These are phyloP conservation scores for Choiromyces venosus DNA, from an alignment of 495 filamentous ascomycete genomes.

Conservation along the genomic window DNA sequence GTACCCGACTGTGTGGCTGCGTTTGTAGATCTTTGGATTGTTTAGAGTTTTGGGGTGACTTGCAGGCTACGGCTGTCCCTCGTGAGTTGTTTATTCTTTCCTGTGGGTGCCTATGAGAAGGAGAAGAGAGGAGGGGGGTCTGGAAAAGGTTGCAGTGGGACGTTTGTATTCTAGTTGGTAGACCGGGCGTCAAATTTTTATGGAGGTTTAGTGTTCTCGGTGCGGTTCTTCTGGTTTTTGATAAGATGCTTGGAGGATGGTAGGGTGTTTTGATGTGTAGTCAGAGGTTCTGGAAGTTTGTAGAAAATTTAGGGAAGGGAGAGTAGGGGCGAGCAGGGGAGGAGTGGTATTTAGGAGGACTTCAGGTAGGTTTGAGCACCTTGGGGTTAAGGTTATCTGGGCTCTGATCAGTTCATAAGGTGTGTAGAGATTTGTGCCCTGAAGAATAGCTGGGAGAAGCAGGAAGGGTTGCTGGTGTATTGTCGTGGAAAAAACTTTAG, in stretches of 20 bases:
- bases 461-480: neutral
- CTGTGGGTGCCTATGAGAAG: neutral
- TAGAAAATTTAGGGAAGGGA: neutral
- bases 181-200: too few species aligned
- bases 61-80: neutral
- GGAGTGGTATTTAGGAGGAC: neutral
- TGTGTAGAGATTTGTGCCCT: neutral
- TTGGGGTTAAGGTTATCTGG: neutral
- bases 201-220: neutral
- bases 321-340: too few species aligned
- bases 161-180: neutral
- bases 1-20: neutral
- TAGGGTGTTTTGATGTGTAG: neutral
- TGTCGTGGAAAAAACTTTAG: neutral
- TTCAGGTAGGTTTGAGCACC: neutral
- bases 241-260: neutral
- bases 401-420: neutral
- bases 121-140: too few species aligned
- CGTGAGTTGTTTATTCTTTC: neutral
- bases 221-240: neutral
- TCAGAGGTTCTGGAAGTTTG: neutral
- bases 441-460: neutral
- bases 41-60: neutral
- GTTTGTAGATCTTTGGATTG: neutral
- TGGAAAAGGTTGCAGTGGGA: too few species aligned